These are phyloP conservation scores for Colletotrichum sidae DNA, from an alignment of 2,329 filamentous ascomycete genomes.

Conservation along the genomic window DNA sequence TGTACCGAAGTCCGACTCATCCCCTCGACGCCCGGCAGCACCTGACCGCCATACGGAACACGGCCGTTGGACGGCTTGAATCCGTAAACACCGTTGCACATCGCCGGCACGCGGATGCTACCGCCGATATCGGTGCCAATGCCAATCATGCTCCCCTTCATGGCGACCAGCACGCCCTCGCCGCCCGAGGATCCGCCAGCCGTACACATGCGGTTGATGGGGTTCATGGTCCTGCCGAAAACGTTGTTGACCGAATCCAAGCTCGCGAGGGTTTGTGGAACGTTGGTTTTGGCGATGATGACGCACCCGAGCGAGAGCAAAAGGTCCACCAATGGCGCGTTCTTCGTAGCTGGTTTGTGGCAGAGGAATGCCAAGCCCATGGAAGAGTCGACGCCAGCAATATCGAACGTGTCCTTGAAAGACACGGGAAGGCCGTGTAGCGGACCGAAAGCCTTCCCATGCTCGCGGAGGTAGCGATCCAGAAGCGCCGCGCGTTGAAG, in stretches of 20 bases:
- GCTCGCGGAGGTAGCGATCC: constrained; percentile 56
- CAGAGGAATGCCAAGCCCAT: constrained; percentile 51
- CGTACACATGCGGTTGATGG: constrained; percentile 26
- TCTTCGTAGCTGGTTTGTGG: constrained; percentile 44
- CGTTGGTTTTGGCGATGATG: constrained; percentile 38
- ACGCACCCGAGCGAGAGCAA: constrained; percentile 45
- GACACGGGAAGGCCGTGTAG: constrained; percentile 72
- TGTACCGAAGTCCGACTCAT: constrained; percentile 31
- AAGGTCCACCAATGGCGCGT: constrained; percentile 45
- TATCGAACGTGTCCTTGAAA: constrained; percentile 58
- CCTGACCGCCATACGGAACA: constrained; percentile 23
- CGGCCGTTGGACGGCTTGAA: constrained; percentile 31
- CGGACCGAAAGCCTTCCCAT: constrained; percentile 62
- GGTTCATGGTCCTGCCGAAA: constrained; percentile 34
- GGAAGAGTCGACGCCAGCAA: constrained; percentile 59
- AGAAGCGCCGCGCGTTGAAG: constrained; percentile 59
- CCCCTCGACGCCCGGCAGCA: constrained; percentile 9
- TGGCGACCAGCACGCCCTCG: constrained; percentile 27
- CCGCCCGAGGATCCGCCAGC: constrained; percentile 34
- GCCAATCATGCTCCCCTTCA: constrained; percentile 29
- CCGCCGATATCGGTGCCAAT: constrained; percentile 33
- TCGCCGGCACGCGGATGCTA: constrained; percentile 33
- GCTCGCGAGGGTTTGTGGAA: constrained; percentile 44
- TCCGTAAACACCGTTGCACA: constrained; percentile 34
- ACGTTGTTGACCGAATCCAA: constrained; percentile 35